Evolutionary conservation across 768 basidiomycete species (phyloP), one percentile per base, ranked within the genome.

Genomic region (Lactifluus piperatus): DNA sequence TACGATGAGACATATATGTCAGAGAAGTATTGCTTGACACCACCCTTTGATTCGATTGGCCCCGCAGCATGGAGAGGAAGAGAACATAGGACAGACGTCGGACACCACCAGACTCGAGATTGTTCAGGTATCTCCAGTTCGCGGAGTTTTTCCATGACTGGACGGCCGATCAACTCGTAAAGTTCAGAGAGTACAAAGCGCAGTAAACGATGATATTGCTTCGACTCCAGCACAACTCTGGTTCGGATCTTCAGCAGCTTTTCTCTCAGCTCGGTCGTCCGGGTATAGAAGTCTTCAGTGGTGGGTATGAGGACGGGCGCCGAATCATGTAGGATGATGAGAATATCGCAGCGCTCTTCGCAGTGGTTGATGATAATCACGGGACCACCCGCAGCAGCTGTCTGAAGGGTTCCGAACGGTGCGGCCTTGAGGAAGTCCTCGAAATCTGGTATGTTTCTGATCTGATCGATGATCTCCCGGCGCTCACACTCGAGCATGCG

Each of bases 61-160:
- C 60, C 62, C 1, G 64, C 62, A 32, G 62, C 64, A 27, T 62
- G 63, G 7, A 64, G 32, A 7, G 63, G 63, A 32, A 64, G 61
- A 16, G 51, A 63, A 18, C 49, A 56, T 14, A 64, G 24, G 2
- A 41, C 49, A 3, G 62, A 63, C 5, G 63, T 62, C 20, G 61
- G 51, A 36, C 61, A 64, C 63, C 61, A 62, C 9, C n/a, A n/a
- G n/a, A 64, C 57, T 13, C 48, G 32, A 16, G 51, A 53, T 46
- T 49, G 52, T n/a, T 61, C 54, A n/a, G 41, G 34, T 43, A 56
- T 53, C 46, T n/a, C 37, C 10, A 60, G 60, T 9, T 39, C 24
- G 11, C 29, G 37, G 1, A 56, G 37, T 5, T 27, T 48, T 26
- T 41, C 50, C 5, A 57, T 45, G 5, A 57, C 53, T 18, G 59